These are phyloP conservation scores for Talaromyces piceae DNA, from an alignment of 2,329 filamentous ascomycete genomes.

Conservation along the genomic window DNA sequence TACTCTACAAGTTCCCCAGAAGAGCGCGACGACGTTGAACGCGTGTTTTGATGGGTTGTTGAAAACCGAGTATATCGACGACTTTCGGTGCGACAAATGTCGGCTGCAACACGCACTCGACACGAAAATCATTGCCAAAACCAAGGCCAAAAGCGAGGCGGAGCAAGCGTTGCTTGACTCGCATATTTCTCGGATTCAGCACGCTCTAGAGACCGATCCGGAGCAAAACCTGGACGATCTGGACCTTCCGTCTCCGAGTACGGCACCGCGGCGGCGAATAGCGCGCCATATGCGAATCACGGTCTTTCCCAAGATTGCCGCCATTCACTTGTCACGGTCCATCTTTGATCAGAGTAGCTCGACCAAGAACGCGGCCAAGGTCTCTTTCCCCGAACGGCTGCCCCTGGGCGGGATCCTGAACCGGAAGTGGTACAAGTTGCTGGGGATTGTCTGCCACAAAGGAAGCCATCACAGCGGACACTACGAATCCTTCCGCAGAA, in stretches of 20 bases:
- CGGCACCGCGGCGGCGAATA: constrained; percentile 75
- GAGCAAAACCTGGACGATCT: constrained; percentile 68
- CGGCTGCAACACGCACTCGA: constrained; percentile 72
- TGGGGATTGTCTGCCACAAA: constrained; percentile 87
- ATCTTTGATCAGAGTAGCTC: constrained; percentile 78
- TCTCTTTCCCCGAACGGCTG: constrained; percentile 81
- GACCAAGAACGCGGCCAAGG: constrained; percentile 90
- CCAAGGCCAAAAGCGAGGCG: constrained; percentile 46
- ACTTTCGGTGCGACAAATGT: constrained; percentile 93
- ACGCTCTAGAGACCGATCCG: constrained; percentile 70
- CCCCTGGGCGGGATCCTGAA: constrained; percentile 72
- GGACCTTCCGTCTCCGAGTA: constrained; percentile 62
- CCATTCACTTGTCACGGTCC: constrained; percentile 85
- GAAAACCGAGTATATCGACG: constrained; percentile 92
- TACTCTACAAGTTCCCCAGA: constrained; percentile 83
- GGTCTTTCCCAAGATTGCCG: constrained; percentile 78
- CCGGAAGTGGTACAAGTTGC: constrained; percentile 72
- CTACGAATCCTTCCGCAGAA: constrained; percentile 90
- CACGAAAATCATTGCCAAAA: constrained; percentile 53
- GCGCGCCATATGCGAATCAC: constrained; percentile 82
- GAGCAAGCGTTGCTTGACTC: constrained; percentile 47
- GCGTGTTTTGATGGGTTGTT: constrained; percentile 89
- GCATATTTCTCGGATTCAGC: constrained; percentile 58
- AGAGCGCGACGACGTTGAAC: constrained; percentile 70
- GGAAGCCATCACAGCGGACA: constrained; percentile 94